Evolutionary conservation across 2,329 filamentous ascomycete species (phyloP).

Genomic region (Cladophialophora chaetospira): DNA sequence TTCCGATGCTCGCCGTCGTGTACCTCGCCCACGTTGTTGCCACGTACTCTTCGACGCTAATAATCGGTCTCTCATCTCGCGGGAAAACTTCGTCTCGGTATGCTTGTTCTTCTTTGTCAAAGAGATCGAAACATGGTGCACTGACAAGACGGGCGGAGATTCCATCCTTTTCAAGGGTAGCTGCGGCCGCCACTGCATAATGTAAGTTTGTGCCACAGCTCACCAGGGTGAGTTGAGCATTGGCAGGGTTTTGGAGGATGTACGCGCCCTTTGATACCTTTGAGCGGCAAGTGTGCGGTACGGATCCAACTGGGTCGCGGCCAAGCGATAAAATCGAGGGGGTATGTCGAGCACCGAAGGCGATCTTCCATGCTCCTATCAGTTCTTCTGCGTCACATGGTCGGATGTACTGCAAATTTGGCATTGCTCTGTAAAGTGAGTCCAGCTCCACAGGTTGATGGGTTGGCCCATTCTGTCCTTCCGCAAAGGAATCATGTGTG

Average conservation of each 20-base stretch:
- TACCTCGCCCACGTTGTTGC: conserved; percentile 18
- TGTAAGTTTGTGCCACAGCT: conserved; percentile 51
- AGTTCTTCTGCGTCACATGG: conserved; percentile 60
- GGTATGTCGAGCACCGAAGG: conserved; percentile 41
- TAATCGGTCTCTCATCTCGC: conserved; percentile 1
- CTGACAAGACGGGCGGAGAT: conserved; percentile 48
- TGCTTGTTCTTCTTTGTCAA: conserved; percentile 29
- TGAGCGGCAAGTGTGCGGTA: conserved; percentile 34
- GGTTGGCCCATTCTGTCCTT: conserved; percentile 62
- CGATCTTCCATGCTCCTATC: conserved; percentile 56
- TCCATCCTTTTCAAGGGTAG: conserved; percentile 40
- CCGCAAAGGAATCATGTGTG: conserved; percentile 61
- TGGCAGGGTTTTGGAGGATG: conserved; percentile 36
- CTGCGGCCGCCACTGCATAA: conserved; percentile 46
- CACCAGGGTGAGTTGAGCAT: conserved; percentile 47
- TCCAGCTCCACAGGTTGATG: conserved; percentile 61
- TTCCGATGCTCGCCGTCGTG: conserved; percentile 32
- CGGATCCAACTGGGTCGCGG: not conserved
- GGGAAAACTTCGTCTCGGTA: not conserved
- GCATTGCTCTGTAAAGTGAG: conserved; percentile 60
- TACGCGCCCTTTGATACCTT: conserved; percentile 44
- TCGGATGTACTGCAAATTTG: conserved; percentile 60
- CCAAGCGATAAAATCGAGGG: conserved; percentile 43
- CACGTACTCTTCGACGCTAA: conserved; percentile 5
- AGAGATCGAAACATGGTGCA: conserved; percentile 51